Conservation (phyloP, 2,329 filamentous ascomycete species). For the Ophiocordyceps camponoti-saundersi region DNA sequence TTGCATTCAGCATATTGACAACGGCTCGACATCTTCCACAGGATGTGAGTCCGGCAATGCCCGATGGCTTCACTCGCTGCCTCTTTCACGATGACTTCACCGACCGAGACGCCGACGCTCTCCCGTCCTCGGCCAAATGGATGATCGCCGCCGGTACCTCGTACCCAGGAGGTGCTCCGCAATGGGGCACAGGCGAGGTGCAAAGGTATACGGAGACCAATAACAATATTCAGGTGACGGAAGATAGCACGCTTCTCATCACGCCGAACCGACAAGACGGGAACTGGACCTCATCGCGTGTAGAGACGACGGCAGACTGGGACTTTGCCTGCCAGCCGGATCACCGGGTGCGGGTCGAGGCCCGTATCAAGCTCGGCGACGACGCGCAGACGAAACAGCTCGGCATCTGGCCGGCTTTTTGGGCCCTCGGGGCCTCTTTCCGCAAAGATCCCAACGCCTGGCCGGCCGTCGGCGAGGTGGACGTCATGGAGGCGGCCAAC, state of each 20-base stretch:
- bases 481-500: conserved; percentile 26
- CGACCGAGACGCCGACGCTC: not conserved
- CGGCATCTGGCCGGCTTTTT: conserved; percentile 30
- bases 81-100: conserved; percentile 15
- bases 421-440: conserved; percentile 22
- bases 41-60: not conserved
- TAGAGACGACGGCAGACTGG: conserved; percentile 18
- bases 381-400: conserved; percentile 10
- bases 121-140: conserved; percentile 24
- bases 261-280: conserved; percentile 9
- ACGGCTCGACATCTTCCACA: not conserved
- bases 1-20: not conserved
- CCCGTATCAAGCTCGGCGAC: conserved; percentile 18
- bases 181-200: conserved; percentile 32
- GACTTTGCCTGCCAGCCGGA: conserved; percentile 17
- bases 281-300: conserved; percentile 25
- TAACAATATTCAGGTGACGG: conserved; percentile 22
- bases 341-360: conserved; percentile 20
- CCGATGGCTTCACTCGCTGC: conserved; percentile 6
- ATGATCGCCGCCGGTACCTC: conserved; percentile 23
- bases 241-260: conserved; percentile 19
- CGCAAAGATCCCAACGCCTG: conserved; percentile 21
- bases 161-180: conserved; percentile 25
- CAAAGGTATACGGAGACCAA: conserved; percentile 24
- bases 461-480: conserved; percentile 25